Percentiles rank a stretch among this genome's conserved stretches.
Evolutionary conservation across 176 grass and related monocot genomes (phyloP).

Genomic region (Oryza rufipogon): DNA sequence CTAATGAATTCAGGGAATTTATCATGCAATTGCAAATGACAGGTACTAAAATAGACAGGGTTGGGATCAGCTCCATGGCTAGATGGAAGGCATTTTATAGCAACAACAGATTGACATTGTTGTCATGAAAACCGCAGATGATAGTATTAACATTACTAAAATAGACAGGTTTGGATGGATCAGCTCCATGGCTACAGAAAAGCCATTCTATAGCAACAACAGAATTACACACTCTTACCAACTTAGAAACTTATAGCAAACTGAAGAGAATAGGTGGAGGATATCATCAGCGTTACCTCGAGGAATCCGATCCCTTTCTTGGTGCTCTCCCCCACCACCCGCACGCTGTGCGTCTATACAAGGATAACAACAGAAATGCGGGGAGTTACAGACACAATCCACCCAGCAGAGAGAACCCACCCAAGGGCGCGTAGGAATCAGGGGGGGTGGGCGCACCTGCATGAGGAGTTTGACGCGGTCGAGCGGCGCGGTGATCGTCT

Average conservation of each 20-base stretch:
- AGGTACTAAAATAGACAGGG: too few species aligned
- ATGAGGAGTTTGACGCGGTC: slow-evolving; percentile 98
- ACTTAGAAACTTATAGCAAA: neutral
- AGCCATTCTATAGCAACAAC: neutral
- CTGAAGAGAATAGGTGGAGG: neutral
- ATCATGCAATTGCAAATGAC: neutral
- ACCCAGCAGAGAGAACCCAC: too few species aligned
- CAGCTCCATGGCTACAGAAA: neutral
- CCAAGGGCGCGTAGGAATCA: too few species aligned
- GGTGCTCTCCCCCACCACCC: slow-evolving; percentile 51
- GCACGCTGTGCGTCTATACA: slow-evolving; percentile 85
- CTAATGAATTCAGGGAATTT: neutral
- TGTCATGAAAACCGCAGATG: too few species aligned
- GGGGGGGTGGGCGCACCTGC: too few species aligned
- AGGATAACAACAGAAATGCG: too few species aligned
- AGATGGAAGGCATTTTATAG: too few species aligned
- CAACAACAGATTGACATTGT: too few species aligned
- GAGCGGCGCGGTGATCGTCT: slow-evolving; percentile 87
- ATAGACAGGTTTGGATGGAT: neutral
- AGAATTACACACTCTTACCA: neutral
- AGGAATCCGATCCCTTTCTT: slow-evolving; percentile 73
- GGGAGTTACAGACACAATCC: too few species aligned
- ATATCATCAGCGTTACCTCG: slow-evolving; percentile 46
- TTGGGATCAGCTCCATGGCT: too few species aligned
- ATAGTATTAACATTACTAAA: too few species aligned